Evolutionary conservation across 2,329 filamentous ascomycete species (phyloP).

Genomic region (Pestalotiopsis sp.): DNA sequence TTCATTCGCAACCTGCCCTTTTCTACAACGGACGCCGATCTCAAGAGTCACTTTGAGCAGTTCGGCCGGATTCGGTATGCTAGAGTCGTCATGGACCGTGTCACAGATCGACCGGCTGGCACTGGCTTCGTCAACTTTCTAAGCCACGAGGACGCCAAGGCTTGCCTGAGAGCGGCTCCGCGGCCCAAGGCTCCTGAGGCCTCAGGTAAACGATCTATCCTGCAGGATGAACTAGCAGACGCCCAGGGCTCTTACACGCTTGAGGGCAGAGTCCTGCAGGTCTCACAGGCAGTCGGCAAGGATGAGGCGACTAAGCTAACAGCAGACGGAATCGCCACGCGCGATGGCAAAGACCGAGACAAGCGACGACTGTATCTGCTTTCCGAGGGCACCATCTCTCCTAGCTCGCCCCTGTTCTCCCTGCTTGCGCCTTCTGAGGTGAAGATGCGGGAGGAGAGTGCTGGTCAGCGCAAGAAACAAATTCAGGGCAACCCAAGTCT

Average conservation of each 20-base stretch:
- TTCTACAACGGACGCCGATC: conserved; percentile 77
- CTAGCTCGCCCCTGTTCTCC: conserved; percentile 76
- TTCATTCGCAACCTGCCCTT: conserved; percentile 97
- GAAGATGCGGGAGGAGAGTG: conserved; percentile 85
- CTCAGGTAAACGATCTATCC: conserved; percentile 74
- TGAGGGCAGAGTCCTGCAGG: conserved; percentile 82
- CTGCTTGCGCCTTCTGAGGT: conserved; percentile 78
- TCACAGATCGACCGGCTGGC: conserved; percentile 84
- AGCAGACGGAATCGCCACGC: conserved; percentile 69
- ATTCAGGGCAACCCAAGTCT: conserved; percentile 90
- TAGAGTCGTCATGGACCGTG: conserved; percentile 83
- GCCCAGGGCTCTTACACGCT: conserved; percentile 85
- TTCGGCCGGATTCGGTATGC: conserved; percentile 93
- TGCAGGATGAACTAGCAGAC: conserved; percentile 85
- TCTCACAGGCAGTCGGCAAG: conserved; percentile 84
- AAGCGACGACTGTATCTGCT: conserved; percentile 89
- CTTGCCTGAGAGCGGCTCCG: conserved; percentile 78
- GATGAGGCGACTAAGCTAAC: conserved; percentile 77
- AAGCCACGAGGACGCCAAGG: conserved; percentile 72
- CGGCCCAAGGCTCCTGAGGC: conserved; percentile 49
- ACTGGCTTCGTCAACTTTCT: conserved; percentile 96
- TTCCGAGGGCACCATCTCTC: conserved; percentile 79
- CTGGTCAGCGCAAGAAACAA: conserved; percentile 83
- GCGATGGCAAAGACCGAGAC: conserved; percentile 72
- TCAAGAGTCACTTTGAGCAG: conserved; percentile 83